Percentiles rank a stretch among this genome's conserved stretches.
Conservation (phyloP, 306 rosid species). For the Cicer bijugum region DNA sequence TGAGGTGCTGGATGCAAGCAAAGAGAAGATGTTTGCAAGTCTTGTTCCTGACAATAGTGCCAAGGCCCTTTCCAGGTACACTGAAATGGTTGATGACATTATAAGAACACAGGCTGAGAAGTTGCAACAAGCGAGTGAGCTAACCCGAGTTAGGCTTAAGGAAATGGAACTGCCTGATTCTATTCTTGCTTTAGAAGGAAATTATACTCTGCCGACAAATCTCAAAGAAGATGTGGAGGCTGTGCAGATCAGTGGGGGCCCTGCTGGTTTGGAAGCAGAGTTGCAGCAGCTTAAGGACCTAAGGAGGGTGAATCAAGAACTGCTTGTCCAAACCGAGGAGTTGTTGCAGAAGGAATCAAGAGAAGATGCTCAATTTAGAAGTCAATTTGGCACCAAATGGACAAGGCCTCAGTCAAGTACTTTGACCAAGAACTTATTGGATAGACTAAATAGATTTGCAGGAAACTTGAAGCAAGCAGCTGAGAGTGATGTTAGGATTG, state of each 20-base stretch:
- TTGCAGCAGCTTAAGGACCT: slow-evolving; percentile 90
- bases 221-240: slow-evolving; percentile 97
- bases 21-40: slow-evolving; percentile 90
- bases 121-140: slow-evolving; percentile 93
- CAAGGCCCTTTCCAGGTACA: slow-evolving; percentile 93
- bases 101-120: slow-evolving; percentile 96
- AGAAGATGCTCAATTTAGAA: slow-evolving; percentile 93
- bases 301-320: slow-evolving; percentile 91
- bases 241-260: slow-evolving; percentile 94
- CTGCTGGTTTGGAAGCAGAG: slow-evolving; percentile 92
- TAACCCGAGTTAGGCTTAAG: slow-evolving; percentile 93
- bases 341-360: slow-evolving; percentile 89
- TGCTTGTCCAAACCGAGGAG: slow-evolving; percentile 88
- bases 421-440: slow-evolving; percentile 93
- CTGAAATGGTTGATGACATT: slow-evolving; percentile 92
- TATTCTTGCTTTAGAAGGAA: slow-evolving; percentile 94
- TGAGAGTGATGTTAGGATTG: slow-evolving; percentile 91
- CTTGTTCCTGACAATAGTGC: slow-evolving; percentile 94
- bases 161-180: slow-evolving; percentile 98
- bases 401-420: slow-evolving; percentile 97
- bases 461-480: slow-evolving; percentile 97
- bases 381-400: slow-evolving; percentile 95
- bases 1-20: slow-evolving; percentile 93
- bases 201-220: slow-evolving; percentile 71
- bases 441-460: slow-evolving; percentile 87